A percentile compares a stretch with the other conserved stretches of the same genome.
Conservation (phyloP, 768 basidiomycete genomes). For the Suillus decipiens region DNA sequence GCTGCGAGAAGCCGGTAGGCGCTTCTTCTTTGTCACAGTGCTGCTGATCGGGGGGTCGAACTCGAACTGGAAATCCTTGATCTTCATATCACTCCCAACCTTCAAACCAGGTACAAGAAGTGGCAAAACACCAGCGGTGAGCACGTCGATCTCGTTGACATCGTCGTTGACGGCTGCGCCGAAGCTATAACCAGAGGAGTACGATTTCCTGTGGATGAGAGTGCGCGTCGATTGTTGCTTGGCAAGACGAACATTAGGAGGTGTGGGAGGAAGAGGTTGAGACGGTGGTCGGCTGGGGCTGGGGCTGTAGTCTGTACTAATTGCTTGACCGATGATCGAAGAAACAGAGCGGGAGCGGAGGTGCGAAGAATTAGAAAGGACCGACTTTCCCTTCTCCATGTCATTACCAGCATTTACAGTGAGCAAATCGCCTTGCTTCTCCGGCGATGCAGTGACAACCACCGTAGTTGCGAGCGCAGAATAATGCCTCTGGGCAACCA, state of each 20-base stretch:
- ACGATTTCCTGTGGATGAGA: constrained; percentile 60
- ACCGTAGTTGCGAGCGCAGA: constrained; percentile 70
- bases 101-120: constrained; percentile 67
- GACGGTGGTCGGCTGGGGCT: constrained; percentile 60
- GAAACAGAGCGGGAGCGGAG: constrained; percentile 64
- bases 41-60: constrained; percentile 37
- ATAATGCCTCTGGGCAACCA: constrained; percentile 75
- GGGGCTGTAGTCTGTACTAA: constrained; percentile 41
- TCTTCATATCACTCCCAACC: constrained; percentile 56
- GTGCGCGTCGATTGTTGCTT: constrained; percentile 43
- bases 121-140: constrained; percentile 69
- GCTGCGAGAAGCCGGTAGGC: constrained; percentile 18
- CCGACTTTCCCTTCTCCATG: constrained; percentile 30
- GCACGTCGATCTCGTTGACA: constrained; percentile 67
- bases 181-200: constrained; percentile 66
- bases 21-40: constrained; percentile 40
- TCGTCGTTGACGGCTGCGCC: constrained; percentile 49
- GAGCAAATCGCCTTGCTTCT: constrained; percentile 29
- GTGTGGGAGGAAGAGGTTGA: constrained; percentile 74
- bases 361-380: constrained; percentile 38
- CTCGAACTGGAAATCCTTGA: constrained; percentile 44
- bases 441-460: constrained; percentile 51
- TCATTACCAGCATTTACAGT: constrained; percentile 36
- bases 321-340: constrained; percentile 45
- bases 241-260: constrained; percentile 61